Conservation (phyloP, 345 rosid species). For the Gossypium mustelinum region DNA sequence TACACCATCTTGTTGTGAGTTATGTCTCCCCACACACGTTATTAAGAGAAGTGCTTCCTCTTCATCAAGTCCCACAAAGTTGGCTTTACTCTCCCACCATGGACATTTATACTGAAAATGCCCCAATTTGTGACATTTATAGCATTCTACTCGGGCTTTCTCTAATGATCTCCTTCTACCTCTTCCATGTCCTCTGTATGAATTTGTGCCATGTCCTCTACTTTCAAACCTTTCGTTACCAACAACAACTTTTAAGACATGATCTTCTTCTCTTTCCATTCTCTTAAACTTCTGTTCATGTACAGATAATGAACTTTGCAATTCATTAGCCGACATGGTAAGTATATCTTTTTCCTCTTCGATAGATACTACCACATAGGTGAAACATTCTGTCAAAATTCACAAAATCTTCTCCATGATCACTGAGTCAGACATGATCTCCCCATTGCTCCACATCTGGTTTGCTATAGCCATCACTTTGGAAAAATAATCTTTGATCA, state of each 20-base stretch:
- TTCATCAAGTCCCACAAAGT: not conserved
- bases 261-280: not conserved
- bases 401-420: not conserved
- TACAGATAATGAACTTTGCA: not conserved
- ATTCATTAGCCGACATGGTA: not conserved
- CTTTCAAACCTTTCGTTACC: not conserved
- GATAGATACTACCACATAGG: not conserved
- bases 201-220: not conserved
- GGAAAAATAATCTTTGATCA: not conserved
- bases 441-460: not conserved
- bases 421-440: accelerated
- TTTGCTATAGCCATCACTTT: not conserved
- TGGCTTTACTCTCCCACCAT: not conserved
- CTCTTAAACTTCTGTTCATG: not conserved
- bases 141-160: accelerated
- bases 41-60: not conserved
- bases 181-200: not conserved
- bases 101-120: not conserved
- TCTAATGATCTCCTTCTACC: not conserved
- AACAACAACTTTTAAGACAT: not conserved
- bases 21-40: no score
- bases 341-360: not conserved
- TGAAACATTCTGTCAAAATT: not conserved
- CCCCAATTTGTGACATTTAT: not conserved
- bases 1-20: no score